Evolutionary conservation across 352 stramenopile genomes (phyloP), one percentile per base, ranked within the genome.

Genomic region (Pythium inflatum): DNA sequence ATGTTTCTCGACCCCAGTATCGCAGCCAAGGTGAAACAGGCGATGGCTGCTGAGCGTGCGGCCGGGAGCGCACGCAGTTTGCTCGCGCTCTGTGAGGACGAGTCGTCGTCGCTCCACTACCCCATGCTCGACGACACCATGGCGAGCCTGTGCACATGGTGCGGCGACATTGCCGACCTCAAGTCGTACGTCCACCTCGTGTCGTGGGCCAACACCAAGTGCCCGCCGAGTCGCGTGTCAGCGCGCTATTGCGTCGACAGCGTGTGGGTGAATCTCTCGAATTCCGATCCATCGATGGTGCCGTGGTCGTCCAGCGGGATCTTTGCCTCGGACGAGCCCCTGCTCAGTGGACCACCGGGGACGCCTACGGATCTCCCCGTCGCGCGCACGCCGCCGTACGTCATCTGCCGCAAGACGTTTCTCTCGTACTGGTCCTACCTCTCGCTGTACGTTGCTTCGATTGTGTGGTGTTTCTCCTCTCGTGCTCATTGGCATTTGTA

Each of bases 351-450:
- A n/a, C n/a, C n/a, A n/a, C n/a, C n/a, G n/a, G n/a, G n/a, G n/a
- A n/a, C n/a, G n/a, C n/a, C n/a, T n/a, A n/a, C n/a, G n/a, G n/a
- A n/a, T n/a, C n/a, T n/a, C n/a, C n/a, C n/a, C n/a, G 4, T 59
- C 33, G 18, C 11, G 18, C 18, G 40, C 2, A 14, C 18, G 25
- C 41, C 50, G 28, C 69, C 69, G n/a, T 76, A 76, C 63, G 56
- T 30, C n/a, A 49, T 69, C 5, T 76, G 69, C 43, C 56, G 69
- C 18, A 66, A 70, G 58, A 64, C 50, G 2, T 76, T 76, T 28
- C 45, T 76, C 20, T 69, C 56, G 41, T 76, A 76, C 51, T 76
- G 69, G 69, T 60, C 63, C 34, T 76, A 71, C 48, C 53, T 76
- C 40, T 76, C 69, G n/a, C 16, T 58, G 68, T 75, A 63, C 22